Evolutionary conservation across 2,329 filamentous ascomycete genomes (phyloP).

Genomic region (Alternaria arbusti): DNA sequence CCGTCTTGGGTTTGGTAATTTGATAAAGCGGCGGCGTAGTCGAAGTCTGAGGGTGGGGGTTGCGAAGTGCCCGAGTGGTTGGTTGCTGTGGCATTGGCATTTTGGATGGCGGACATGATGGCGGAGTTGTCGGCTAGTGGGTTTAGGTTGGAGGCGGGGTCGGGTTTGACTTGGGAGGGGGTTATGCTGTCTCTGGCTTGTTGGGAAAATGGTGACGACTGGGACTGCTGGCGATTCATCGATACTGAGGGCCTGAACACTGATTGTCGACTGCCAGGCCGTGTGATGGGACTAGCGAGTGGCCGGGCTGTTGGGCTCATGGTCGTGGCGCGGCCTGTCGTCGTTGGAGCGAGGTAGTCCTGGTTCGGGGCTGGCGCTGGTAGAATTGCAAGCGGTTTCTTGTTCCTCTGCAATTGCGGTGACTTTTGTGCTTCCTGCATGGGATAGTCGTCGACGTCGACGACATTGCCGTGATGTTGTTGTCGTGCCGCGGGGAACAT

Average conservation of each 20-base stretch:
- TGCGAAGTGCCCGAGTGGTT: constrained; percentile 22
- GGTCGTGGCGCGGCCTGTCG: constrained; percentile 38
- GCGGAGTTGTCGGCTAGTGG: constrained; percentile 52
- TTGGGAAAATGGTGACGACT: constrained; percentile 13
- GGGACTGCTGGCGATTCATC: constrained; percentile 21
- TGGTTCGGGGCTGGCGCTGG: constrained; percentile 37
- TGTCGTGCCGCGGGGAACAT: constrained; percentile 75
- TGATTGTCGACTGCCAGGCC: constrained; percentile 26
- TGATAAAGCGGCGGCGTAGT: constrained; percentile 55
- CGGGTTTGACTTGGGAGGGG: constrained; percentile 47
- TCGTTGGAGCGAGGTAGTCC: constrained; percentile 28
- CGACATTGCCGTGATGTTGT: constrained; percentile 63
- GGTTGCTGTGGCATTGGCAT: constrained; percentile 50
- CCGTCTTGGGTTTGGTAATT: constrained; percentile 57
- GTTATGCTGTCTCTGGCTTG: constrained; percentile 17
- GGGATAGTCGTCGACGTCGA: constrained; percentile 66
- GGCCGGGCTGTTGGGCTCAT: constrained; percentile 39
- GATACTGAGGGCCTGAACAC: constrained; percentile 31
- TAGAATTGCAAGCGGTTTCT: constrained; percentile 46
- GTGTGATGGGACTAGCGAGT: constrained; percentile 31
- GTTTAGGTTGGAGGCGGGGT: constrained; percentile 47
- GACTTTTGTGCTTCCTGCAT: constrained; percentile 44
- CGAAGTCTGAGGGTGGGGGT: constrained; percentile 47
- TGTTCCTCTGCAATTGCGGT: constrained; percentile 46
- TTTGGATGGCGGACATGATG: constrained; percentile 59